Conservation (phyloP, 139 green algal species). For the Chlamydomonas eustigma region DNA sequence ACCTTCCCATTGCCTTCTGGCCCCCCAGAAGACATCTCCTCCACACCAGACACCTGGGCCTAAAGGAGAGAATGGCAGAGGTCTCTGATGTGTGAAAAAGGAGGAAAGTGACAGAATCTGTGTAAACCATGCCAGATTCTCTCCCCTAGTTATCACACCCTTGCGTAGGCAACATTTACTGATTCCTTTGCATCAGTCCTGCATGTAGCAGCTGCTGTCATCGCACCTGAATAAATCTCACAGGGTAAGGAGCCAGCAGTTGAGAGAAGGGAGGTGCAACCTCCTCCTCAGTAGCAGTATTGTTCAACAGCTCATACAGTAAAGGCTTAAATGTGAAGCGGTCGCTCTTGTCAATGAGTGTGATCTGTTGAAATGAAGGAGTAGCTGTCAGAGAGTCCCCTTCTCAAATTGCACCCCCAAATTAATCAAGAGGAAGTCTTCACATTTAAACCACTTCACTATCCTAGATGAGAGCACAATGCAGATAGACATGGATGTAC, state of each 20-base stretch:
- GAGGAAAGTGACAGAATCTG: too few relatives aligned
- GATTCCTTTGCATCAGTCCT: too few relatives aligned
- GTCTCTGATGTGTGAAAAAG: too few relatives aligned
- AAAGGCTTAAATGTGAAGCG: conserved; percentile 98
- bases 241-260: conserved; percentile 79
- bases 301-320: conserved; percentile 95
- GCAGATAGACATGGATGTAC: background rate
- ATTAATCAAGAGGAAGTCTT: background rate
- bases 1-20: conserved; percentile 48
- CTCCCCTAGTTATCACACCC: too few relatives aligned
- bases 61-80: background rate
- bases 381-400: background rate
- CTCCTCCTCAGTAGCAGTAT: conserved; percentile 67
- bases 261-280: conserved; percentile 84
- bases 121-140: too few relatives aligned
- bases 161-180: too few relatives aligned
- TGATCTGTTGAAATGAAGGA: conserved; percentile 56
- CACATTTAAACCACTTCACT: background rate
- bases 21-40: background rate
- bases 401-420: background rate
- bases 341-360: conserved; percentile 88
- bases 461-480: background rate
- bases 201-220: too few relatives aligned
- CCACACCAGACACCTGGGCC: conserved; percentile 4
- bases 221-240: conserved; percentile 82